phyloP scores from a whole-genome alignment of 108 stramenopile species.

The Cyclotella atomus region DNA sequence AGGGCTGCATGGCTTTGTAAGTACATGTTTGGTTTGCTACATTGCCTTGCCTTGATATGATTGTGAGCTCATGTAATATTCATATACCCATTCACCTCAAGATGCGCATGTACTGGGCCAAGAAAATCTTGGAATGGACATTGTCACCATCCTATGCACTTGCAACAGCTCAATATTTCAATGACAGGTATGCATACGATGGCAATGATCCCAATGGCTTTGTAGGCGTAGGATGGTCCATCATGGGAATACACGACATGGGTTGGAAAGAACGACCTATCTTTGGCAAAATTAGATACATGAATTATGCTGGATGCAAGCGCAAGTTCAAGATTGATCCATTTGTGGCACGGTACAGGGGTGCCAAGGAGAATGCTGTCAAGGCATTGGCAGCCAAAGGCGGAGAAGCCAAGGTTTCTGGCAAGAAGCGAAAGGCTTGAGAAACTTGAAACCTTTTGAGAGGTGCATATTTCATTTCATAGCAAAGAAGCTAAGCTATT shows the following conservation, averaged over 20 bases:
- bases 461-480: not conserved
- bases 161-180: slow-evolving; percentile 88
- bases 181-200: slow-evolving; percentile 97
- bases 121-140: slow-evolving; percentile 99
- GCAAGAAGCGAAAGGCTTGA: slow-evolving; percentile 40
- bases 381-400: slow-evolving; percentile 16
- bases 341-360: slow-evolving; percentile 79
- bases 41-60: not conserved
- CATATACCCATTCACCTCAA: not conserved
- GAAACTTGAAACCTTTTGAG: not conserved
- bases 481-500: not conserved
- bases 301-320: slow-evolving; percentile 97
- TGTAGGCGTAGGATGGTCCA: slow-evolving; percentile 96
- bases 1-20: slow-evolving; percentile 97
- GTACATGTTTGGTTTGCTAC: slow-evolving; percentile 15
- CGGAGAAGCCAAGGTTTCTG: slow-evolving; percentile 30
- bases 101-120: slow-evolving; percentile 99
- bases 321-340: slow-evolving; percentile 92
- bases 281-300: slow-evolving; percentile 97
- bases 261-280: slow-evolving; percentile 90
- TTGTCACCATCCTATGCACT: slow-evolving; percentile 85
- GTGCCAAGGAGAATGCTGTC: slow-evolving; percentile 72
- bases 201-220: slow-evolving; percentile 98
- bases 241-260: slow-evolving; percentile 97
- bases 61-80: not conserved